A percentile compares a stretch with the other conserved stretches of the same genome.
phyloP scores from a whole-genome alignment of 2,329 filamentous ascomycete species.

The Penicillium sp. region DNA sequence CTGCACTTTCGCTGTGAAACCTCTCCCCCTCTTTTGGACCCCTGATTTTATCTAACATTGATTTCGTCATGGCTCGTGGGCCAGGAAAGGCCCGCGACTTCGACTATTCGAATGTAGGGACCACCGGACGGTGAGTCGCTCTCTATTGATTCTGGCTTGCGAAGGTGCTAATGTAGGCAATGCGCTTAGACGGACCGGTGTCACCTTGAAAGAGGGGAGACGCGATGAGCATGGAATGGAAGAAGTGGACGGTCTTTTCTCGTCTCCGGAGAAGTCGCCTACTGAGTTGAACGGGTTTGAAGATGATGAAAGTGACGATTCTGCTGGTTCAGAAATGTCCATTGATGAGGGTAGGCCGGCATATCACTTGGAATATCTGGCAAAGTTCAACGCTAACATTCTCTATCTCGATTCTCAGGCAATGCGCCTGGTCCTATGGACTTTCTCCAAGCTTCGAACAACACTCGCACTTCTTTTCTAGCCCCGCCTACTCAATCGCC shows the following conservation, averaged over 20 bases:
- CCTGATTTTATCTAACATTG: neutral
- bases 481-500: conserved; percentile 43
- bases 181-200: conserved; percentile 72
- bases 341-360: conserved; percentile 54
- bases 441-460: conserved; percentile 34
- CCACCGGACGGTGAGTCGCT: conserved; percentile 41
- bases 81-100: conserved; percentile 42
- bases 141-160: conserved; percentile 3
- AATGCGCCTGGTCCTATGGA: conserved; percentile 41
- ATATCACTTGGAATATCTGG: neutral
- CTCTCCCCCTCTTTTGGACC: neutral
- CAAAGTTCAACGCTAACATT: conserved; percentile 8
- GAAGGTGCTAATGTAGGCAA: conserved; percentile 15
- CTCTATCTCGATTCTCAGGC: conserved; percentile 23
- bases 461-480: conserved; percentile 32
- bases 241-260: conserved; percentile 79
- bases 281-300: conserved; percentile 32
- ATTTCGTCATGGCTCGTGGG: conserved; percentile 32
- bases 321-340: conserved; percentile 57
- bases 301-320: conserved; percentile 41
- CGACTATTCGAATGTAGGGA: conserved; percentile 47
- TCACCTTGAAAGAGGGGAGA: conserved; percentile 71
- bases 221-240: conserved; percentile 93
- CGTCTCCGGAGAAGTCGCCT: conserved; percentile 68
- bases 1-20: neutral